Evolutionary conservation across 345 rosid species (phyloP), one percentile per base, ranked within the genome.

Genomic region (Gossypium bickii): DNA sequence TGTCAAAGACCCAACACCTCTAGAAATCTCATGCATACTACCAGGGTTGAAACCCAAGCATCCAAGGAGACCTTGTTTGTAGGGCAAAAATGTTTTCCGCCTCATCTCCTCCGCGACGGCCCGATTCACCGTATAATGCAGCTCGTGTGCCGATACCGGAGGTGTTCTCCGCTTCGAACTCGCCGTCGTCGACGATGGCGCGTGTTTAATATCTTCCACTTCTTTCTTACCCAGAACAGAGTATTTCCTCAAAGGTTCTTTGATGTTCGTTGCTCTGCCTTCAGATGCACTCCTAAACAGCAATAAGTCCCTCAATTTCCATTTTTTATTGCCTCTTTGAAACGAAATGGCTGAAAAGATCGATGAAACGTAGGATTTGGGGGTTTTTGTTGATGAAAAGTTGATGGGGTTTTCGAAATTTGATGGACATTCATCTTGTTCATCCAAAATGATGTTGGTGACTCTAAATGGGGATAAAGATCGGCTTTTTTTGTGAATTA

Each of bases 241-340:
- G 70, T 82, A 91, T 62, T 86, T 88, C n/a, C 81, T 80, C 29
- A 89, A 72, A 0, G 86, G 80, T 25, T 87, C 90, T 48, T 79
- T 77, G 2, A 20, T 57, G 47, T 78, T 76, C 3, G 93, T 83
- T 0, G 94, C 91, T 52, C 97, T 81, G 6, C 99, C 97, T 74
- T 95, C 98, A 0, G 98, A 95, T 1, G 98, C 97, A 27, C 98
- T 95, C 53, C 99, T 82, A 80, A 93, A 95, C 15, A 94, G 72
- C 59, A 93, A 71, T 0, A 94, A 83, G 73, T 95, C 97, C 78
- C 83, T 90, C 56, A 95, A 77, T 73, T 87, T 93, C 99, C 99
- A 95, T 80, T 95, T 93, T 67, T 79, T 86, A 73, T 83, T 79
- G 0, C 82, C 80, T 73, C 81, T 83, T 0, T 93, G 79, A 74